Evolutionary conservation across 2,329 filamentous ascomycete species (phyloP).

Genomic region (Pseudopyricularia javanii): DNA sequence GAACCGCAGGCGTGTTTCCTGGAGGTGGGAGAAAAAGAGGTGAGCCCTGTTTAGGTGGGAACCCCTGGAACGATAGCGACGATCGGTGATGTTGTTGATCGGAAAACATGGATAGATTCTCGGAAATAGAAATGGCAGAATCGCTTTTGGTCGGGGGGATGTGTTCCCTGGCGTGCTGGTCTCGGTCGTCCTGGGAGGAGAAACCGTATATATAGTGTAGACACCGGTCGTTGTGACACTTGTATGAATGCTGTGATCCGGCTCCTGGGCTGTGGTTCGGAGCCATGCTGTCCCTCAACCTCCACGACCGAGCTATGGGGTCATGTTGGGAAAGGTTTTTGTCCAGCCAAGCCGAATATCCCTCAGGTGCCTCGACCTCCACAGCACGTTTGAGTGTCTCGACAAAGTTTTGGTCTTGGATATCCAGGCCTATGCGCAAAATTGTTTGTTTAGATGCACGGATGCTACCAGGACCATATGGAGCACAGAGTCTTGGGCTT

Average conservation of each 20-base stretch:
- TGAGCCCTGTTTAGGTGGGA: conserved; percentile 18
- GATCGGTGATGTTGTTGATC: conserved; percentile 17
- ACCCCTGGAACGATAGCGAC: conserved; percentile 15
- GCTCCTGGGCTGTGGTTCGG: conserved; percentile 15
- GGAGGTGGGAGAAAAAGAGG: conserved; percentile 27
- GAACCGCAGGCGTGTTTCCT: conserved; percentile 8
- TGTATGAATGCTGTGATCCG: conserved; percentile 28
- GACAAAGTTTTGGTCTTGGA: conserved; percentile 25
- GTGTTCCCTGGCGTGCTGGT: conserved; percentile 37
- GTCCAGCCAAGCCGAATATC: conserved; percentile 39
- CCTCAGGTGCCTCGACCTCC: conserved; percentile 28
- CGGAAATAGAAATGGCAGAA: conserved; percentile 27
- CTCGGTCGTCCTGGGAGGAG: conserved; percentile 33
- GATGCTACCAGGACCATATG: not conserved
- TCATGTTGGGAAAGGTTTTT: conserved; percentile 37
- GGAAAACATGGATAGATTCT: conserved; percentile 20
- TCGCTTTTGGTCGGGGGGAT: conserved; percentile 27
- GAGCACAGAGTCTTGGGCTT: conserved; percentile 10
- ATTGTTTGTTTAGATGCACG: not conserved
- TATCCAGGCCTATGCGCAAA: conserved; percentile 23
- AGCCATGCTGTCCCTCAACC: conserved; percentile 22
- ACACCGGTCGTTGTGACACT: conserved; percentile 42
- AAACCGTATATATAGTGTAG: conserved; percentile 48
- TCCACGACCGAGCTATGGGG: conserved; percentile 28
- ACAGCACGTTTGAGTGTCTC: conserved; percentile 23